Evolutionary conservation across 2,329 filamentous ascomycete genomes (phyloP), one percentile per base, ranked within the genome.

Genomic region (Ophiostoma sp.): DNA sequence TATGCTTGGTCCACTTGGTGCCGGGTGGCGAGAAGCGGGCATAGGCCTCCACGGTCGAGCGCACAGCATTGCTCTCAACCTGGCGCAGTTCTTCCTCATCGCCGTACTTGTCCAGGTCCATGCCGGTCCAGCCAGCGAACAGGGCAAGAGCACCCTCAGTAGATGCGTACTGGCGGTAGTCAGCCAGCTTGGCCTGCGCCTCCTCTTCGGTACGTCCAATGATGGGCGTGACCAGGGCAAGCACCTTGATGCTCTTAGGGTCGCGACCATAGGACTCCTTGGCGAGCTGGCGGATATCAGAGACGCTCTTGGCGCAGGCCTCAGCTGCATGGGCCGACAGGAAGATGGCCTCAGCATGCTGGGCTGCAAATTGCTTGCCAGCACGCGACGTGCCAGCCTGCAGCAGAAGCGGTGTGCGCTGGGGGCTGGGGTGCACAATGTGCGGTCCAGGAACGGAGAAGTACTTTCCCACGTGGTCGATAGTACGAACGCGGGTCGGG

Each of bases 111-210:
- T 71, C 72, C 14, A 84, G 72, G 67, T 84, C 81, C 38, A 83
- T 82, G 2, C 82, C 89, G 0, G 89, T 91, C 89, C 89, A 92
- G 1, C 89, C 89, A 27, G 88, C 88, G 73, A 92, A 92, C 18
- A 92, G 76, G 1, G 89, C 87, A 68, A 91, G 75, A 0, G 88
- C 89, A 2, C 89, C 89, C 72, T 84, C 89, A 47, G 77, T 76
- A 2, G 80, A 82, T 1, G 87, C 89, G 73, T 90, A 85, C 68
- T 82, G 81, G 9, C 83, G 80, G 70, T 86, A 87, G 5, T 90
- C 85, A 0, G 80, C 77, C 66, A 88, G 85, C 76, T 75, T 75
- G n/a, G 67, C 71, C 45, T 72, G 52, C 2, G 74, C 74, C 64
- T 73, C 71, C 62, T 71, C 74, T 11, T 69, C 66, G 1, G 73